A percentile compares a stretch with the other conserved stretches of the same genome.
Conservation (phyloP, 2,329 filamentous ascomycete genomes). For the Diplodia intermedia region DNA sequence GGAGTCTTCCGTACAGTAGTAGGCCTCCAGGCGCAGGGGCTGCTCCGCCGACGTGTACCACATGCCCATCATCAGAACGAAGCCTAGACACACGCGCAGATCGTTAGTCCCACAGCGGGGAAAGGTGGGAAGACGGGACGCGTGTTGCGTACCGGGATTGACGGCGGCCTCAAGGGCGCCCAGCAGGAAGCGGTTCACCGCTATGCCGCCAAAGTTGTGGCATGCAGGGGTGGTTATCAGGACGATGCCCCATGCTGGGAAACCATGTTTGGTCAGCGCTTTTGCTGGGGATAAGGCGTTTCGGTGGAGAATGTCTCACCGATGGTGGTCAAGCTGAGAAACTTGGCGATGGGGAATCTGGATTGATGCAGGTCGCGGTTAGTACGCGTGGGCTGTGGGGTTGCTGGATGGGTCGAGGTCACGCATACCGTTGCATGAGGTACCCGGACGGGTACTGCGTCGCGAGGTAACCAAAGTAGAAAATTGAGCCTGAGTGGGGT, state of each 20-base stretch:
- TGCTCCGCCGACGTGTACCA: slow-evolving; percentile 56
- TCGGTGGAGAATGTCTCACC: slow-evolving; percentile 34
- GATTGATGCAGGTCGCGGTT: not conserved
- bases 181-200: slow-evolving; percentile 47
- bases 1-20: slow-evolving; percentile 55
- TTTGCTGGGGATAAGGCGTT: no score
- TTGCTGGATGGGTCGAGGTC: not conserved
- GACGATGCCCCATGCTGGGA: slow-evolving; percentile 50
- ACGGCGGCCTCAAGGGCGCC: slow-evolving; percentile 47
- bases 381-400: not conserved
- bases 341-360: slow-evolving; percentile 54
- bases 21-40: slow-evolving; percentile 61
- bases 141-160: slow-evolving; percentile 42
- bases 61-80: slow-evolving; percentile 46
- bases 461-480: slow-evolving; percentile 59
- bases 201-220: slow-evolving; percentile 49
- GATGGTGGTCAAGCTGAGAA: slow-evolving; percentile 52
- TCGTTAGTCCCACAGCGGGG: not conserved
- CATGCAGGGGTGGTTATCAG: slow-evolving; percentile 53
- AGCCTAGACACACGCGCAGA: not conserved
- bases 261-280: not conserved
- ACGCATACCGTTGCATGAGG: slow-evolving; percentile 48
- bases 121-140: not conserved
- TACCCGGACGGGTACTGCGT: slow-evolving; percentile 56
- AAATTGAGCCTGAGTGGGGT: slow-evolving; percentile 49